Evolutionary conservation across 2,329 filamentous ascomycete species (phyloP).

Genomic region (Hirsutella thompsonii): DNA sequence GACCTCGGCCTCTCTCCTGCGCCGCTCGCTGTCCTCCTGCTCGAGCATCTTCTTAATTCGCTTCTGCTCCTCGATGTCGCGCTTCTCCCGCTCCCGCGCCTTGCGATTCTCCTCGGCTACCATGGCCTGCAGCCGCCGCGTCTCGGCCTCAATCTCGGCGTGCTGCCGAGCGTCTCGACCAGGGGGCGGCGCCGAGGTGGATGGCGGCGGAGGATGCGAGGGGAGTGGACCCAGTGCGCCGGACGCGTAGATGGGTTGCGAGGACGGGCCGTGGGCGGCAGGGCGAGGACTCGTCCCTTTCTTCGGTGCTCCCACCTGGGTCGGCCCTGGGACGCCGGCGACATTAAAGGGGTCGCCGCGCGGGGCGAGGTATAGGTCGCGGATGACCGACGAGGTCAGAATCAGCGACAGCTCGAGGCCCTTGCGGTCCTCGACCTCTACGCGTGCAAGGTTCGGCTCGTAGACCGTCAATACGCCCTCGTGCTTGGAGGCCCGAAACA

Average conservation of each 20-base stretch:
- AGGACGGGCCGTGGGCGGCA: slow-evolving; percentile 17
- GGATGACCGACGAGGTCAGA: slow-evolving; percentile 49
- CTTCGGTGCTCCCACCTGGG: background rate
- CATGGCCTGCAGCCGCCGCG: slow-evolving; percentile 51
- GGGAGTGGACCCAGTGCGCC: slow-evolving; percentile 22
- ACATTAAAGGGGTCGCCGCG: slow-evolving; percentile 68
- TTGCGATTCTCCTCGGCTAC: slow-evolving; percentile 36
- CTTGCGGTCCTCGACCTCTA: slow-evolving; percentile 90
- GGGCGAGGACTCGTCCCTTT: slow-evolving; percentile 3
- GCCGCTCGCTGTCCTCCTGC: slow-evolving; percentile 47
- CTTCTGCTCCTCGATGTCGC: slow-evolving; percentile 39
- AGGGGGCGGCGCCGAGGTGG: slow-evolving; percentile 5
- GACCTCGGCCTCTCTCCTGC: slow-evolving; percentile 42
- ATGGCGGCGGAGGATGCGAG: slow-evolving; percentile 2
- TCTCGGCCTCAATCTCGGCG: slow-evolving; percentile 58
- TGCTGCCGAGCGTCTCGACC: slow-evolving; percentile 14
- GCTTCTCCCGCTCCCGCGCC: slow-evolving; percentile 40
- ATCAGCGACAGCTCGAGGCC: slow-evolving; percentile 75
- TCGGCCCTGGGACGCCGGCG: slow-evolving; percentile 17
- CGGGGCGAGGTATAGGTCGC: slow-evolving; percentile 51
- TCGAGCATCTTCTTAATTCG: slow-evolving; percentile 53
- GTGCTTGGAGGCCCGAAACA: slow-evolving; percentile 59
- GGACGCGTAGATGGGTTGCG: slow-evolving; percentile 13
- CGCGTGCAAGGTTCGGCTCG: slow-evolving; percentile 78
- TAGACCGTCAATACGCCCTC: slow-evolving; percentile 69